A percentile compares a stretch with the other conserved stretches of the same genome.
Conservation (phyloP, 768 basidiomycete genomes). For the Hortiboletus flavorubellus region DNA sequence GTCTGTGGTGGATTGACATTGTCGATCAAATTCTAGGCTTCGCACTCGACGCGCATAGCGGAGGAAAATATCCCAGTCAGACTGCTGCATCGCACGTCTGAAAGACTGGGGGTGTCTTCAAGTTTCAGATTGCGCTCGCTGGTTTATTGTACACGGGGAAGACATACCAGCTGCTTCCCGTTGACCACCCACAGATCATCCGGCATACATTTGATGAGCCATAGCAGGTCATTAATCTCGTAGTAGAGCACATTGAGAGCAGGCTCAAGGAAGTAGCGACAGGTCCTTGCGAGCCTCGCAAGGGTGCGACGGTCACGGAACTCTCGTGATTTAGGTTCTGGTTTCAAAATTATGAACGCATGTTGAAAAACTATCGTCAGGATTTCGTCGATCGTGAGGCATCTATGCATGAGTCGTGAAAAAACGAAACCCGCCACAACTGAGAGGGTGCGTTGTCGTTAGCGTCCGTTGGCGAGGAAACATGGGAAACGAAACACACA, state of each 20-base stretch:
- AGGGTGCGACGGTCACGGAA: constrained; percentile 31
- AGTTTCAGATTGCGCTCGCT: constrained; percentile 8
- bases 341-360: constrained; percentile 27
- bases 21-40: constrained; percentile 30
- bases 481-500: constrained; percentile 14
- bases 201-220: constrained; percentile 32
- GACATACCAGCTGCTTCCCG: constrained; percentile 29
- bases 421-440: constrained; percentile 15
- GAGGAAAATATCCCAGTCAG: constrained; percentile 30
- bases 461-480: neutral
- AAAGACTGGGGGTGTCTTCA: constrained; percentile 16
- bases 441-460: neutral
- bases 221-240: constrained; percentile 30
- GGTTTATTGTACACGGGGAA: neutral
- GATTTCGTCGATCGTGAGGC: constrained; percentile 33
- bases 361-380: constrained; percentile 31
- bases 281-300: constrained; percentile 32
- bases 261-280: constrained; percentile 31
- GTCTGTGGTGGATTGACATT: constrained; percentile 23
- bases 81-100: constrained; percentile 16
- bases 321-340: constrained; percentile 26
- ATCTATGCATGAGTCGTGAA: constrained; percentile 31
- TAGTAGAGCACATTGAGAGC: constrained; percentile 32
- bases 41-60: constrained; percentile 29
- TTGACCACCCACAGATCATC: constrained; percentile 32